Conservation (phyloP, 495 filamentous ascomycete genomes). For the Aspergillus olivimuriae region DNA sequence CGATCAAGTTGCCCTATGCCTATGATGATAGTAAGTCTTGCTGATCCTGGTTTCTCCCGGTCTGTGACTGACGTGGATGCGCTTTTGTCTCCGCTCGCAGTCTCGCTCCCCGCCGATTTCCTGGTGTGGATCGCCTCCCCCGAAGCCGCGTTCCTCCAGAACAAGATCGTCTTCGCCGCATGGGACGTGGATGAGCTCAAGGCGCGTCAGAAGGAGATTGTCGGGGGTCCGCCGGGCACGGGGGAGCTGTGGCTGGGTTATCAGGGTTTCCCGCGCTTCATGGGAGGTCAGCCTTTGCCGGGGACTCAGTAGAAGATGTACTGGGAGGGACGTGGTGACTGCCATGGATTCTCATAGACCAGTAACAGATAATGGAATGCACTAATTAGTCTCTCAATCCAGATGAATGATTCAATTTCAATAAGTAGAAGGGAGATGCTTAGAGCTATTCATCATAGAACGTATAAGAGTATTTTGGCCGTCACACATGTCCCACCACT, state of each 20-base stretch:
- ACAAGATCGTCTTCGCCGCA: conserved; percentile 33
- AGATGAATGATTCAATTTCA: no score
- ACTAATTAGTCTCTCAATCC: no score
- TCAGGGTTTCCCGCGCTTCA: conserved; percentile 18
- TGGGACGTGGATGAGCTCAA: conserved; percentile 50
- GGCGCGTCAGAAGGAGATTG: conserved; percentile 47
- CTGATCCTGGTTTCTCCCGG: conserved; percentile 6
- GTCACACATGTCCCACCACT: no score
- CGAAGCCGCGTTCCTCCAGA: conserved; percentile 36
- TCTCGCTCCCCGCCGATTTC: conserved; percentile 22
- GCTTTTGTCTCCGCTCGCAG: conserved; percentile 2
- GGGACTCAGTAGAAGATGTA: conserved; percentile 3
- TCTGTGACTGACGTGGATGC: neutral
- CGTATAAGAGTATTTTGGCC: no score
- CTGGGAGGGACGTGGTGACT: no score
- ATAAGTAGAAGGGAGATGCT: no score
- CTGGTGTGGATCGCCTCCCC: conserved; percentile 33
- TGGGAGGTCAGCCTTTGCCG: conserved; percentile 16
- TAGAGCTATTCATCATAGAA: no score
- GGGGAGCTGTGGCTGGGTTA: conserved; percentile 18
- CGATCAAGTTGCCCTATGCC: conserved; percentile 11
- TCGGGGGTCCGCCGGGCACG: conserved; percentile 13
- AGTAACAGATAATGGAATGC: no score
- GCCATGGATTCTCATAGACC: no score
- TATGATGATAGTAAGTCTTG: conserved; percentile 13